These are phyloP conservation scores for Corymbia citriodora DNA, from an alignment of 441 rosid species.

Conservation along the genomic window DNA sequence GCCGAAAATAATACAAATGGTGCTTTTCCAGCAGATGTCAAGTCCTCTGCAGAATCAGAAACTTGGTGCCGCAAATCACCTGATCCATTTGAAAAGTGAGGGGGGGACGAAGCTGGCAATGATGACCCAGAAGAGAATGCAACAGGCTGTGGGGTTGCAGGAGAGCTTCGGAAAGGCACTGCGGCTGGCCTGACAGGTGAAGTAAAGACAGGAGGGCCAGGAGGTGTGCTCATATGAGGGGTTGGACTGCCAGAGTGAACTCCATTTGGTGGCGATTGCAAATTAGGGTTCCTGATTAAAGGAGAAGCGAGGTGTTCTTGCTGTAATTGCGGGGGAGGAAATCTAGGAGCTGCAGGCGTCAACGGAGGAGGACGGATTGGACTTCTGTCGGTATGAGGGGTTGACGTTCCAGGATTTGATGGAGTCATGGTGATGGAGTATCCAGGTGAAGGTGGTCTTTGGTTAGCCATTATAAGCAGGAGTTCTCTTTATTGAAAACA, in stretches of 20 bases:
- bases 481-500: background rate
- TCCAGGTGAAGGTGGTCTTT: conserved; percentile 39
- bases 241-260: conserved; percentile 54
- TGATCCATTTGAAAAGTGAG: conserved; percentile 68
- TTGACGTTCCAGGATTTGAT: conserved; percentile 35
- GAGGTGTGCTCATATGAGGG: conserved; percentile 89
- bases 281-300: conserved; percentile 36
- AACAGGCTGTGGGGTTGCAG: conserved; percentile 87
- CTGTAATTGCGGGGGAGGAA: conserved; percentile 53
- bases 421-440: conserved; percentile 33
- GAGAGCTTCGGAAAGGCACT: conserved; percentile 89
- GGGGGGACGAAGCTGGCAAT: conserved; percentile 82
- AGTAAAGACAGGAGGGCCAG: conserved; percentile 87
- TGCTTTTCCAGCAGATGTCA: conserved; percentile 31
- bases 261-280: conserved; percentile 61
- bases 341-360: conserved; percentile 54
- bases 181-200: conserved; percentile 97
- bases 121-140: conserved; percentile 72
- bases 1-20: conserved; percentile 79
- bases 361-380: conserved; percentile 32
- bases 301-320: conserved; percentile 67
- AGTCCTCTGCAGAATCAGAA: conserved; percentile 50
- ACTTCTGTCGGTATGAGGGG: conserved; percentile 36
- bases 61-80: conserved; percentile 50
- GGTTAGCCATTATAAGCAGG: conserved; percentile 51